These are phyloP conservation scores for Agrostemma githago DNA, from an alignment of 148 eudicot species.

Conservation along the genomic window DNA sequence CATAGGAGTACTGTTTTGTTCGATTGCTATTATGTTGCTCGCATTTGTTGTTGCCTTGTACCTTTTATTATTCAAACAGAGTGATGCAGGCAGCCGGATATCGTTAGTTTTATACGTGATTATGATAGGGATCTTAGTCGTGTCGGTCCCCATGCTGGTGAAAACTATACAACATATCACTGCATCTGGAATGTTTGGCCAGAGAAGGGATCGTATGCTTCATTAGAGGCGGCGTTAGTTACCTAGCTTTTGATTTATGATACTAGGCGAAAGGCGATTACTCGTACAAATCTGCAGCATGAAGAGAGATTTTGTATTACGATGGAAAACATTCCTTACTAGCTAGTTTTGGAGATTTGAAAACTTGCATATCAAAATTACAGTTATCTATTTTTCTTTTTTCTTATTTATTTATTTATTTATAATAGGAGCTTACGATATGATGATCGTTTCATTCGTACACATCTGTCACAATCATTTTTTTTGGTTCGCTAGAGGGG, in stretches of 20 bases:
- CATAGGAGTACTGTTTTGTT: conserved; percentile 18
- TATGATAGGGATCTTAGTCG: background rate
- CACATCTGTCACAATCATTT: no score
- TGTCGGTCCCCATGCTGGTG: conserved; percentile 12
- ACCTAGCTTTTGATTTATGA: background rate
- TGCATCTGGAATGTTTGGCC: conserved; percentile 15
- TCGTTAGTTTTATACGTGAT: background rate
- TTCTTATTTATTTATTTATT: no score
- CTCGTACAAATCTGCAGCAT: no score
- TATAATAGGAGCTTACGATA: no score
- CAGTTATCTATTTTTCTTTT: no score
- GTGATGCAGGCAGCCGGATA: background rate
- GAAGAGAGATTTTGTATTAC: no score
- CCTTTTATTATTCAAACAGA: conserved; percentile 13
- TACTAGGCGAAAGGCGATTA: no score
- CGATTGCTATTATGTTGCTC: conserved; percentile 15
- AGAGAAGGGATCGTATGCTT: conserved; percentile 18
- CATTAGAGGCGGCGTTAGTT: background rate
- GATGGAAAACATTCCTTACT: no score
- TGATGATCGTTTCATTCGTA: no score
- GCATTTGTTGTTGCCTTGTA: conserved; percentile 18
- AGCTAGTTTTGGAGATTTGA: no score
- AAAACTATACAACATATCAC: background rate
- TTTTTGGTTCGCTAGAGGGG: no score
- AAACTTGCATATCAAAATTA: no score